Conservation (phyloP, 768 basidiomycete genomes). For the Galerina sulciceps region DNA sequence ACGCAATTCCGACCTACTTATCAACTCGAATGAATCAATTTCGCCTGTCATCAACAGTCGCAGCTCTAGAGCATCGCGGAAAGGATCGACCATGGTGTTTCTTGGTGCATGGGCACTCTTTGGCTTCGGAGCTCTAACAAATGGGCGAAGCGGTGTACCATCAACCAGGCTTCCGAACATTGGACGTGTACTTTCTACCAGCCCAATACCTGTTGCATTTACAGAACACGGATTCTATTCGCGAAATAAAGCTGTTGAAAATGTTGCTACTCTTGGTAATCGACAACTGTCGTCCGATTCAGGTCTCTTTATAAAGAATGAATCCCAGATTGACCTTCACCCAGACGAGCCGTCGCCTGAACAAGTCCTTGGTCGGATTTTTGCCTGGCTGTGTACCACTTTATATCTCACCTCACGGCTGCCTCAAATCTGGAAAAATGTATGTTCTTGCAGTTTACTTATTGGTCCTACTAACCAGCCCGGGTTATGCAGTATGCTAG, state of each 20-base stretch:
- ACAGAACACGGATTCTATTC: not conserved
- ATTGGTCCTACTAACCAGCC: not conserved
- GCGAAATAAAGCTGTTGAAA: not conserved
- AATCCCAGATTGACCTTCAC: slow-evolving; percentile 25
- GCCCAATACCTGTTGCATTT: slow-evolving; percentile 18
- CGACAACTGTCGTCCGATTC: not conserved
- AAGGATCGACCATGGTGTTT: slow-evolving; percentile 81
- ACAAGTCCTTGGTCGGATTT: slow-evolving; percentile 83
- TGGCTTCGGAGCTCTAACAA: slow-evolving; percentile 58
- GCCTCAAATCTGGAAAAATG: slow-evolving; percentile 99
- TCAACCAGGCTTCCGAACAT: slow-evolving; percentile 34
- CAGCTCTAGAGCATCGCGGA: slow-evolving; percentile 67
- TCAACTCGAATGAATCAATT: slow-evolving; percentile 12
- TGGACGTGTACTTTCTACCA: slow-evolving; percentile 51
- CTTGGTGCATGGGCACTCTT: slow-evolving; percentile 79
- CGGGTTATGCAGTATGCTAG: slow-evolving; percentile 64
- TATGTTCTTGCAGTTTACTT: slow-evolving; percentile 46
- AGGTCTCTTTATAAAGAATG: not conserved
- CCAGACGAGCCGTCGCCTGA: slow-evolving; percentile 42
- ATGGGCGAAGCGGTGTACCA: slow-evolving; percentile 29
- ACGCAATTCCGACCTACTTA: not conserved
- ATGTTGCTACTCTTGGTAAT: not conserved
- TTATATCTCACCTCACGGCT: slow-evolving; percentile 92
- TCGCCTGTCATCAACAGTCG: slow-evolving; percentile 28
- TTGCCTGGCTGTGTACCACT: slow-evolving; percentile 93